Evolutionary conservation across 2,329 filamentous ascomycete genomes (phyloP).

Genomic region (Canariomyces notabilis): DNA sequence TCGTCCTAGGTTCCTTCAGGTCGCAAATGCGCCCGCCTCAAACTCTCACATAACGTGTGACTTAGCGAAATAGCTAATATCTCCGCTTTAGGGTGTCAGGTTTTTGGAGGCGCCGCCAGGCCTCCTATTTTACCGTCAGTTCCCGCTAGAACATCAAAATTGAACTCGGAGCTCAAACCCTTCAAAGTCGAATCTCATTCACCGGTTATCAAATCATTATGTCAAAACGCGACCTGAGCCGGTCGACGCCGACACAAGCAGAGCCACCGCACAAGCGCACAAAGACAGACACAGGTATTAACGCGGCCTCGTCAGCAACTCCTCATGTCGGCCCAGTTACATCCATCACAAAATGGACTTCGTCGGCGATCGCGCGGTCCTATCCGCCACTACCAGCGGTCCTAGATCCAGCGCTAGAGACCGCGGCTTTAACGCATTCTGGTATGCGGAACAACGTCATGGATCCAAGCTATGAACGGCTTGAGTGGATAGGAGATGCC

Average conservation of each 20-base stretch:
- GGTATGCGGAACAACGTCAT: slow-evolving; percentile 37
- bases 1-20: too few relatives aligned
- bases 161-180: too few relatives aligned
- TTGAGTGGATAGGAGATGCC: slow-evolving; percentile 87
- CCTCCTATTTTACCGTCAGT: too few relatives aligned
- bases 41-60: too few relatives aligned
- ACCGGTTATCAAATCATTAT: slow-evolving; percentile 30
- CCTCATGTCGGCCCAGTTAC: slow-evolving; percentile 20
- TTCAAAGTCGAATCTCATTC: too few relatives aligned
- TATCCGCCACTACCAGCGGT: slow-evolving; percentile 59
- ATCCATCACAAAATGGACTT: slow-evolving; percentile 45
- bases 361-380: slow-evolving; percentile 41
- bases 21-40: too few relatives aligned
- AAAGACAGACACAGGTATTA: slow-evolving; percentile 13
- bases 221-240: slow-evolving; percentile 35
- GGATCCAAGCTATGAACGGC: slow-evolving; percentile 64
- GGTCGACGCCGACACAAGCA: slow-evolving; percentile 10
- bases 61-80: too few relatives aligned
- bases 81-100: too few relatives aligned
- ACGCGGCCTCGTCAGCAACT: not conserved
- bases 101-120: too few relatives aligned
- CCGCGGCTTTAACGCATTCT: slow-evolving; percentile 62
- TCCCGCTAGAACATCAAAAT: too few relatives aligned
- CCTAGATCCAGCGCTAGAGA: slow-evolving; percentile 53
- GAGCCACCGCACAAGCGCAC: slow-evolving; percentile 19